phyloP scores from a whole-genome alignment of 192 early-diverging fungal genomes.

The Coemansia sp. region DNA sequence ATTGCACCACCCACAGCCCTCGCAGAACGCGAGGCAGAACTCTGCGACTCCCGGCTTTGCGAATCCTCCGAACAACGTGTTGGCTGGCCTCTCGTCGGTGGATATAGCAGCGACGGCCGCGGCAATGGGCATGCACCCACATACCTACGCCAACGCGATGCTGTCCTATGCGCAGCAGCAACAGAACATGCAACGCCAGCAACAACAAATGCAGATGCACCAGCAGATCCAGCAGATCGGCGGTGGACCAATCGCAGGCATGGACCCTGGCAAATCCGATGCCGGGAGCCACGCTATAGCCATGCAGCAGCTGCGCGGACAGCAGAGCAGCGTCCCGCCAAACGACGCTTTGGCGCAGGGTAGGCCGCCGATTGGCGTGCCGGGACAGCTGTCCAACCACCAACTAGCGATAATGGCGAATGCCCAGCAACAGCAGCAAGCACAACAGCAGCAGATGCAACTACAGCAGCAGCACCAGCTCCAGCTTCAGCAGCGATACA shows the following conservation, averaged over 20 bases:
- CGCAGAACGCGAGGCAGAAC: background rate
- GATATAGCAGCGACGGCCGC: constrained; percentile 8
- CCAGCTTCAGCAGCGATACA: constrained; percentile 11
- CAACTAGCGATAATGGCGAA: background rate
- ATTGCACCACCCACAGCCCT: background rate
- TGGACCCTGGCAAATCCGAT: background rate
- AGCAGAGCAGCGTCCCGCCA: background rate
- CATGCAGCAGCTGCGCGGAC: background rate
- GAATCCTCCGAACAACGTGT: background rate
- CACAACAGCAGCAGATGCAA: too few relatives aligned
- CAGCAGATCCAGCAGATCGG: constrained; percentile 5
- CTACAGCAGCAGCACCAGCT: constrained; percentile 4
- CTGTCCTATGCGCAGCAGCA: constrained; percentile 19
- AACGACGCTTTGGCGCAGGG: background rate
- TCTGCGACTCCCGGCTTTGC: background rate
- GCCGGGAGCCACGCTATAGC: background rate
- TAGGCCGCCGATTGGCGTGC: background rate
- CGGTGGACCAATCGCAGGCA: background rate
- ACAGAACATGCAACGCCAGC: constrained; percentile 8
- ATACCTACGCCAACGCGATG: constrained; percentile 6
- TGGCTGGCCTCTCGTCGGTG: background rate
- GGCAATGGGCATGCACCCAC: background rate
- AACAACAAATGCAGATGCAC: constrained; percentile 12
- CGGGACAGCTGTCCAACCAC: background rate
- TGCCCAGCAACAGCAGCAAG: too few relatives aligned